phyloP scores from a whole-genome alignment of 208 protist species.

The Cochliopodium minus region DNA sequence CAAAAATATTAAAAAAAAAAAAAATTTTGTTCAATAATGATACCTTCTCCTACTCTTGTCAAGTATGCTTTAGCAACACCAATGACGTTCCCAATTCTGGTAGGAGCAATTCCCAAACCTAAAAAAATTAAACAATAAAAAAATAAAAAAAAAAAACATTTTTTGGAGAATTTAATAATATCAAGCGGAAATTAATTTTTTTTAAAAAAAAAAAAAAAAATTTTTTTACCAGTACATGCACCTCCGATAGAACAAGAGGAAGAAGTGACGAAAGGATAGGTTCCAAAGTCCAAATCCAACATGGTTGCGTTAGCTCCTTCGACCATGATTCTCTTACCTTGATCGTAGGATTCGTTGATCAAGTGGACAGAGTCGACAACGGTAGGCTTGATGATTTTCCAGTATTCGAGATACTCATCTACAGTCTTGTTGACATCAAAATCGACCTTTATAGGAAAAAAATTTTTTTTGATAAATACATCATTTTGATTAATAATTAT shows the following conservation, averaged over 20 bases:
- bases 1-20: too few relatives aligned
- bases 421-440: too few relatives aligned
- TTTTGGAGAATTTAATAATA: too few relatives aligned
- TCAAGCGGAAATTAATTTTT: too few relatives aligned
- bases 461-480: too few relatives aligned
- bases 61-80: conserved; percentile 59
- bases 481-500: too few relatives aligned
- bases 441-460: too few relatives aligned
- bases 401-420: too few relatives aligned
- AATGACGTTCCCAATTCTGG: conserved; percentile 24
- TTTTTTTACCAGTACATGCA: conserved; percentile 22
- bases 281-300: conserved; percentile 54
- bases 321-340: conserved; percentile 23
- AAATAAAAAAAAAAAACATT: too few relatives aligned
- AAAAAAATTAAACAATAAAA: too few relatives aligned
- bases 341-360: conserved; percentile 21
- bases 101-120: conserved; percentile 33
- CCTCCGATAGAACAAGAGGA: conserved; percentile 30
- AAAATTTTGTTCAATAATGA: too few relatives aligned
- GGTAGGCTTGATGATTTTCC: conserved; percentile 13
- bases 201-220: not conserved
- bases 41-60: conserved; percentile 35
- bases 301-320: conserved; percentile 46
- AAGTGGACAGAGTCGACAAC: conserved; percentile 32
- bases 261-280: conserved; percentile 54